These are phyloP conservation scores for Plasmodium ovale DNA, from an alignment of 169 alveolate genomes.

Conservation along the genomic window DNA sequence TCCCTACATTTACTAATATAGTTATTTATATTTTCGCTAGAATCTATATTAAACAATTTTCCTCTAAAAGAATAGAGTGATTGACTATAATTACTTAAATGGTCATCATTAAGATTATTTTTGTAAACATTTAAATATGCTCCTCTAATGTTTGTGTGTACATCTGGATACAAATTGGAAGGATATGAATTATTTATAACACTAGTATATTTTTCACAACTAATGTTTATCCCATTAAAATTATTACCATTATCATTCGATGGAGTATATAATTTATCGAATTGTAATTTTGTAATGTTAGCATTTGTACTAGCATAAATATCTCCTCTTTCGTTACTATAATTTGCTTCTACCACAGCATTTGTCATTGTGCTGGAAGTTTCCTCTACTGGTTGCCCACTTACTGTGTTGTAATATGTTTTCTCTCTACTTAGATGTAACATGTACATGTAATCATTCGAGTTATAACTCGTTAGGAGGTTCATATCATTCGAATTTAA, in stretches of 20 bases:
- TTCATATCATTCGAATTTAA: too few species aligned
- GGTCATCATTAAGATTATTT: slow-evolving; percentile 11
- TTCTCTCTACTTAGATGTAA: slow-evolving; percentile 23
- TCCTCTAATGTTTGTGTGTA: neutral
- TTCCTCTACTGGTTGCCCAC: neutral
- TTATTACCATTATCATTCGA: neutral
- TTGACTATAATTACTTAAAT: slow-evolving; percentile 20
- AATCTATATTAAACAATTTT: neutral
- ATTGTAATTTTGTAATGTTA: neutral
- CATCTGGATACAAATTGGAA: neutral
- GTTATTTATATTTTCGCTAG: slow-evolving; percentile 1
- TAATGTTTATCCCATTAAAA: neutral
- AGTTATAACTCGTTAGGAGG: slow-evolving; percentile 22
- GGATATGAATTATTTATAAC: neutral
- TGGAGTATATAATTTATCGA: neutral
- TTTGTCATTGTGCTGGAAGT: neutral
- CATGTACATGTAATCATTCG: slow-evolving; percentile 15
- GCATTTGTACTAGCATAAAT: too few species aligned
- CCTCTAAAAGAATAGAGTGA: neutral
- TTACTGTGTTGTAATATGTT: neutral
- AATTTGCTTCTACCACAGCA: neutral
- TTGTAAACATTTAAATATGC: neutral
- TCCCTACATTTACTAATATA: neutral
- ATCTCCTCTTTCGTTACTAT: neutral
- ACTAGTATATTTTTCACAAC: slow-evolving; percentile 9